Percentiles rank a stretch among this genome's conserved stretches.
These are phyloP conservation scores for Carpinus fangiana DNA, from an alignment of 306 rosid genomes.

Conservation along the genomic window DNA sequence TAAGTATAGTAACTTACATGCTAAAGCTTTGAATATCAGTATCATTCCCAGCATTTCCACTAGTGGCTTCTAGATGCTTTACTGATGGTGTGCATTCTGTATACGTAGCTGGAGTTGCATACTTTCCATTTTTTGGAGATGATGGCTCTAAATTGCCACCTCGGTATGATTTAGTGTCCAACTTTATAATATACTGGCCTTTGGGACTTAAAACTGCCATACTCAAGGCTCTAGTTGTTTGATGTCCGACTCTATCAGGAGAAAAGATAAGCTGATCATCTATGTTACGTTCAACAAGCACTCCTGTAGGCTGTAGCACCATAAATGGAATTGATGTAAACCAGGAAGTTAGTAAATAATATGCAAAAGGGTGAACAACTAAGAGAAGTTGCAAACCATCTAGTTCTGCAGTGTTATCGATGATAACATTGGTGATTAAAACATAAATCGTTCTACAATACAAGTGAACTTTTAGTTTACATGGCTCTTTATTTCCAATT, in stretches of 20 bases:
- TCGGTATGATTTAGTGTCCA: not conserved
- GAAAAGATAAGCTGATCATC: slow-evolving; percentile 58
- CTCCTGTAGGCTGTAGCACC: slow-evolving; percentile 52
- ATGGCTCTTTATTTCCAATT: not conserved
- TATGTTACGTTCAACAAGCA: slow-evolving; percentile 58
- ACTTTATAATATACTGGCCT: slow-evolving; percentile 32
- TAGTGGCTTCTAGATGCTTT: slow-evolving; percentile 42
- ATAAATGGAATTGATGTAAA: slow-evolving; percentile 26
- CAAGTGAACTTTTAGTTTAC: not conserved
- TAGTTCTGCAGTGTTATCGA: not conserved
- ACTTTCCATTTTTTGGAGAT: slow-evolving; percentile 37
- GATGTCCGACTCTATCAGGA: slow-evolving; percentile 46
- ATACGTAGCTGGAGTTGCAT: slow-evolving; percentile 39
- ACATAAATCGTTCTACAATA: not conserved
- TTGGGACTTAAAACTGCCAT: slow-evolving; percentile 26
- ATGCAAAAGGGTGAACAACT: not conserved
- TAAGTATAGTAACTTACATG: slow-evolving; percentile 57
- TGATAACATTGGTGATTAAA: not conserved
- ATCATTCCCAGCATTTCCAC: slow-evolving; percentile 45
- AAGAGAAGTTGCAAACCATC: not conserved
- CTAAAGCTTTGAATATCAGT: slow-evolving; percentile 46
- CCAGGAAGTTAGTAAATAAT: slow-evolving; percentile 7
- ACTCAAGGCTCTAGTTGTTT: slow-evolving; percentile 14
- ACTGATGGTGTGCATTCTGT: slow-evolving; percentile 43
- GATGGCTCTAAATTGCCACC: slow-evolving; percentile 1